These are phyloP conservation scores for Ceratonia siliqua DNA, from an alignment of 306 rosid species.

Conservation along the genomic window DNA sequence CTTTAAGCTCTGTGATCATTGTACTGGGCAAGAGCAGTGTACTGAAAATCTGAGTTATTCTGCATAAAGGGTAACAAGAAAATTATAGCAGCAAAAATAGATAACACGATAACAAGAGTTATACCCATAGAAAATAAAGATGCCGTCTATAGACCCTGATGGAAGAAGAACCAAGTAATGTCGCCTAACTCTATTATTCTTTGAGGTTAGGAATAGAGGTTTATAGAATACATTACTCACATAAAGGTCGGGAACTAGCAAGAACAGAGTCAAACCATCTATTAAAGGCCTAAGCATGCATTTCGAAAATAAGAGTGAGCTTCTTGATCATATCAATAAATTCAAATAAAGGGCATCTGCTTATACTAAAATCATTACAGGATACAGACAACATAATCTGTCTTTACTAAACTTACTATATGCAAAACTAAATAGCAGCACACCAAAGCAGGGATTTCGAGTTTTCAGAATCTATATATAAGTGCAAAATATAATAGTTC, in stretches of 20 bases:
- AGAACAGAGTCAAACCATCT: neutral
- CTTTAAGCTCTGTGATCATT: conserved; percentile 3
- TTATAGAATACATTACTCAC: neutral
- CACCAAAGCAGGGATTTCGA: neutral
- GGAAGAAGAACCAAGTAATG: conserved; percentile 1
- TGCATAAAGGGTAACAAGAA: conserved; percentile 45
- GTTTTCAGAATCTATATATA: conserved; percentile 22
- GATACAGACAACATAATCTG: neutral
- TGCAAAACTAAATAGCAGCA: neutral
- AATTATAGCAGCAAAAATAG: conserved; percentile 22
- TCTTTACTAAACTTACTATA: conserved; percentile 4
- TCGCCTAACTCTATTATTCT: neutral
- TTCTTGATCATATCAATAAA: neutral
- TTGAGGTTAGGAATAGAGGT: neutral
- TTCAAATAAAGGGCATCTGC: neutral
- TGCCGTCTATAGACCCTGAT: neutral
- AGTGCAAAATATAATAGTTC: neutral
- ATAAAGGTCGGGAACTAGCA: neutral
- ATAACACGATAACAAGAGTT: conserved; percentile 26
- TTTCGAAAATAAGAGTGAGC: neutral
- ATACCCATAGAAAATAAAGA: conserved; percentile 30
- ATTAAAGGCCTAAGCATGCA: neutral
- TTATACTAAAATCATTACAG: neutral
- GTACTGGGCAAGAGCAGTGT: neutral
- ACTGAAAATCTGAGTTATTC: conserved; percentile 30